Base-by-base conservation (phyloP, 352 stramenopile genomes). In the Globisporangium nagaii region DNA sequence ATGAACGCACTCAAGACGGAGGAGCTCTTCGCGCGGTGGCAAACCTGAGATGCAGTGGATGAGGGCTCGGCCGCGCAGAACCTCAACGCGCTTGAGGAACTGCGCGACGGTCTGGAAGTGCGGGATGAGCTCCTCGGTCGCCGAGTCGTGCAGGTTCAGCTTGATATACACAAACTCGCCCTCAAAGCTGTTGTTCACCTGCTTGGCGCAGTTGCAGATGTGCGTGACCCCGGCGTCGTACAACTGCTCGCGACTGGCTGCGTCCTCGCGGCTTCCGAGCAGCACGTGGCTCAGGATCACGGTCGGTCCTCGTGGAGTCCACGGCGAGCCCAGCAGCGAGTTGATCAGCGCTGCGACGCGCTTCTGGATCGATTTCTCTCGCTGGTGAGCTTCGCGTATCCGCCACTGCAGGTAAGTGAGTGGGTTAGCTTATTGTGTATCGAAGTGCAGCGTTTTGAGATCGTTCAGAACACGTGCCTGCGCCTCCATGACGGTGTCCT, bases 121-220 rank as follows among this genome's bases (percentile, higher is more conserved):
- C 24, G 70, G 72, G 20, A 72, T 65, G 11, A 88, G 60, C 19
- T 85, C 65, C 53, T 88, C 74, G 44, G 77, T 70, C 4, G 70
- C 44, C 2, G 74, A 56, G 52, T 88, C 77, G 36, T 70, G 66
- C 17, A 88, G 50, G 25, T 73, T 59, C 5, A 88, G 57, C 52
- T 84, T 78, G 30, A 88, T 58, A 51, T 88, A 88, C 3, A 88
- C 59, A 43, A 78, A 88, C 46, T 88, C 74, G 24, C 77, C 72
- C 56, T 88, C 77, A 17, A 84, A 88, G 51, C 72, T 69, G 53
- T 85, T 86, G 11, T 37, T 56, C 1, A 75, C 61, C 43, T 85
- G 72, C 7, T 53, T 53, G 0, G 73, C 77, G 45, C 73, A 85
- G 56, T 88, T 88, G 65, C 73, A 82, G 27, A 88, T 72, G 55